Base-by-base conservation (phyloP, 179 eudicot genomes). In the Spergularia azorica region DNA sequence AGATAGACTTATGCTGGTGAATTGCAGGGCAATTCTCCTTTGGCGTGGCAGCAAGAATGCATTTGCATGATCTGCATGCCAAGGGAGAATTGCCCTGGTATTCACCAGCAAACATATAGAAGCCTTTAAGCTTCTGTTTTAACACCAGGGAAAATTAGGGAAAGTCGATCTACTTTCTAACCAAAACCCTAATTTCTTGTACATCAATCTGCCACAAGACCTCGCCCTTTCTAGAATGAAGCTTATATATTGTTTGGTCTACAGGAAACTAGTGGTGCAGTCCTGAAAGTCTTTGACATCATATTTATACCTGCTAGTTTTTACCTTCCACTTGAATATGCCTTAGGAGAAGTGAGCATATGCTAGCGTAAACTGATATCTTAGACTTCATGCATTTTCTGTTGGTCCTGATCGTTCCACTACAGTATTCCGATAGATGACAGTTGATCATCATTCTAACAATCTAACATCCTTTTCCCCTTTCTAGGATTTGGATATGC, bases 41-140 rank as follows among this genome's bases (percentile, higher is more conserved):
- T 82, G 84, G 84, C 84, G 75, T 77, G 75, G 26, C 61, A 61
- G 56, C 38, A 68, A 14, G 5, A 36, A 39, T 83, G 71, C 73
- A 79, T 64, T 62, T 78, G 81, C 76, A 80, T 78, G 20, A 60
- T 72, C 62, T 58, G 72, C 77, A 75, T 83, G 90, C 88, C 86
- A 87, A 83, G 78, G 84, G 90, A 85, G 86, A 83, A 80, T 85
- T 75, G 87, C 87, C 87, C 88, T 80, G 83, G 81, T 54, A 85
- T 85, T 81, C 83, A 48, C 39, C 70, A 52, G 20, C 20, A 61
- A 50, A 71, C 36, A 17, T 54, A 2, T 9, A 39, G 9, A 3
- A 2, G 5, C 39, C 39, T 36, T 4, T 36, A 16, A 21, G 17
- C 21, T 15, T 67, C 7, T 26, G 13, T 20, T 11, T 21, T 6